Conservation (phyloP, 495 filamentous ascomycete genomes). For the Bathelium albidoporum region DNA sequence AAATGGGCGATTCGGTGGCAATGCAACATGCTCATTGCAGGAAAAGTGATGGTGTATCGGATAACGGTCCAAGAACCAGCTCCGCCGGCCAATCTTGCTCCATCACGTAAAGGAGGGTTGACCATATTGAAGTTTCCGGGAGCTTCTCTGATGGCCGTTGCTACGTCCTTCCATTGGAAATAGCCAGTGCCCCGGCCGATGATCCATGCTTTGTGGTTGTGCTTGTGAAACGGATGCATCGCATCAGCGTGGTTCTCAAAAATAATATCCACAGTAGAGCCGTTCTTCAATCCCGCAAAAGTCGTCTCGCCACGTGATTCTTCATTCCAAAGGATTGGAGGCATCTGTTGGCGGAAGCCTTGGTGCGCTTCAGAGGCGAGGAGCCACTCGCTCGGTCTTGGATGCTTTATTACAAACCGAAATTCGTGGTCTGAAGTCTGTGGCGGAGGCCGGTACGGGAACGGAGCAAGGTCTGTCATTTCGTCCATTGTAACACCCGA, state of each 20-base stretch:
- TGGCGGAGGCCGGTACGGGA: neutral
- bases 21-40: conserved; percentile 1
- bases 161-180: neutral
- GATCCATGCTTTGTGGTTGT: neutral
- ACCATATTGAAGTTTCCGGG: neutral
- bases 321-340: neutral
- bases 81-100: neutral
- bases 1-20: conserved; percentile 1
- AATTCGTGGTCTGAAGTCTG: neutral
- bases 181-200: neutral
- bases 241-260: neutral
- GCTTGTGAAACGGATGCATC: conserved; percentile 3
- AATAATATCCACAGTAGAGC: conserved; percentile 1
- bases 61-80: neutral
- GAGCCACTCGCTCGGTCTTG: neutral
- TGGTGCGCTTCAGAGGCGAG: neutral
- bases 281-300: neutral
- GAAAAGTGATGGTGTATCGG: neutral
- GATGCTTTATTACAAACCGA: neutral
- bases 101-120: neutral
- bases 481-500: neutral
- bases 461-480: neutral
- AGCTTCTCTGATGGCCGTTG: neutral
- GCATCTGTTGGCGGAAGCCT: conserved; percentile 2
- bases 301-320: neutral